phyloP scores from a whole-genome alignment of 768 basidiomycete genomes.

The Holtermannia corniformis region DNA sequence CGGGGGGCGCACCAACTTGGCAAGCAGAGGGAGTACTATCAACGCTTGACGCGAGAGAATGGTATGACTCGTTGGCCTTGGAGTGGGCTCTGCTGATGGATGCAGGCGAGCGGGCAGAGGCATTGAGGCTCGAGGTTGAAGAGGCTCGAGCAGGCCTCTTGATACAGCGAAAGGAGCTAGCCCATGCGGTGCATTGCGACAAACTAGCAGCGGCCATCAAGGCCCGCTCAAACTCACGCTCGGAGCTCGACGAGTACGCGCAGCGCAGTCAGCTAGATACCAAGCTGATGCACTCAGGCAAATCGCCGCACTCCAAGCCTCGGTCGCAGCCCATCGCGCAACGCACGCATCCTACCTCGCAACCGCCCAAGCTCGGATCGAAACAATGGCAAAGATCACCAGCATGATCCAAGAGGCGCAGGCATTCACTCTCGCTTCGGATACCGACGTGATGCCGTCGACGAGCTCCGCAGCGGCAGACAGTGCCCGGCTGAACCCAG shows the following conservation, averaged over 20 bases:
- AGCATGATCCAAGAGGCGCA: conserved; percentile 21
- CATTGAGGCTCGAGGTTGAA: neutral
- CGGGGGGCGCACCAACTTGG: conserved; percentile 16
- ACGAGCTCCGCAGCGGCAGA: neutral
- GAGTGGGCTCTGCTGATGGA: neutral
- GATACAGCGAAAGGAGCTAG: neutral
- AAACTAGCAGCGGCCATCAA: conserved; percentile 24
- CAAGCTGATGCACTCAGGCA: conserved; percentile 16
- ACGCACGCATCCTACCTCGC: conserved; percentile 15
- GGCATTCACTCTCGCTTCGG: conserved; percentile 17
- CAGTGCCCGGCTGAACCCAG: neutral
- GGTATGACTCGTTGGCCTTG: neutral
- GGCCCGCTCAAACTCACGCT: conserved; percentile 13
- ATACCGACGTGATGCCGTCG: conserved; percentile 1
- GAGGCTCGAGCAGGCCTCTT: neutral
- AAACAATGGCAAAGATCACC: conserved; percentile 19
- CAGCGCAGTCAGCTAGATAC: neutral
- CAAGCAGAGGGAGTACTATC: neutral
- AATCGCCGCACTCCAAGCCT: conserved; percentile 16
- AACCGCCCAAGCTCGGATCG: conserved; percentile 17
- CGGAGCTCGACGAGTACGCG: conserved; percentile 32
- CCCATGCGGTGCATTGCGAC: conserved; percentile 14
- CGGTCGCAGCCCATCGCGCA: conserved; percentile 22
- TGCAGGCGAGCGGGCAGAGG: neutral
- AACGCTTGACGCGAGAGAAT: neutral